Conservation (phyloP, 2,329 filamentous ascomycete genomes). For the Ilyonectria mors-panacis region DNA sequence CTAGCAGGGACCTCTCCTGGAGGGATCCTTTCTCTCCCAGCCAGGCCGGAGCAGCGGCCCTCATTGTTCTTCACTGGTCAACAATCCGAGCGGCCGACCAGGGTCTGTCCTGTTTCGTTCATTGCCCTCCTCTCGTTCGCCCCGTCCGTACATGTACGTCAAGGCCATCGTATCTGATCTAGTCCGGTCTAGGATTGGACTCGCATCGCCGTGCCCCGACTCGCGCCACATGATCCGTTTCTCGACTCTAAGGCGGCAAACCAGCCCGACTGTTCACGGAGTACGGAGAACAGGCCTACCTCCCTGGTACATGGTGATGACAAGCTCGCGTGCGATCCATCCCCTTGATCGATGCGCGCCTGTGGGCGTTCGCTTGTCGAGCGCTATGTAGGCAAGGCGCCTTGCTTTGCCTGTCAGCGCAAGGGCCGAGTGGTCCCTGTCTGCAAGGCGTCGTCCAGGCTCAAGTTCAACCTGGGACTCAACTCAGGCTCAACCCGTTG, state of each 20-base stretch:
- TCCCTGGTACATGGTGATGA: slow-evolving; percentile 19
- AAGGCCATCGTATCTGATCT: slow-evolving; percentile 22
- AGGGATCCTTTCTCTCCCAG: slow-evolving; percentile 23
- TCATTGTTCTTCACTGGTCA: slow-evolving; percentile 19
- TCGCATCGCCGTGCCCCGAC: slow-evolving; percentile 16
- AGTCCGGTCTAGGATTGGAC: slow-evolving; percentile 24
- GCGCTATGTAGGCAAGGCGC: neutral
- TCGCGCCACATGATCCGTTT: slow-evolving; percentile 34
- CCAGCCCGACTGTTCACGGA: neutral
- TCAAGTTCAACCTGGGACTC: neutral
- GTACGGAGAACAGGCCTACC: neutral
- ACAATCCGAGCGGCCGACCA: slow-evolving; percentile 17
- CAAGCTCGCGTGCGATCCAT: slow-evolving; percentile 29
- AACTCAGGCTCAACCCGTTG: slow-evolving; percentile 18
- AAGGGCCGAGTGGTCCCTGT: slow-evolving; percentile 20
- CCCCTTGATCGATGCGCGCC: slow-evolving; percentile 25
- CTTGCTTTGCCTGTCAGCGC: slow-evolving; percentile 8
- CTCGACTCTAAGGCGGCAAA: slow-evolving; percentile 10
- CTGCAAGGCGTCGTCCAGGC: slow-evolving; percentile 11
- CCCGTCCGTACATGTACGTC: slow-evolving; percentile 22
- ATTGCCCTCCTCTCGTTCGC: slow-evolving; percentile 15
- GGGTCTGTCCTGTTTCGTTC: slow-evolving; percentile 20
- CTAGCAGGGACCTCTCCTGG: slow-evolving; percentile 29
- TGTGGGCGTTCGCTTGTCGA: slow-evolving; percentile 7
- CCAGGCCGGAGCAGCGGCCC: slow-evolving; percentile 23